Conservation (phyloP, 345 rosid genomes). For the thale cress (Arabidopsis thaliana) region TAIR10.1 NC_003071.7:16500001-16500500, state of each 20-base stretch:
- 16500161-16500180: neutral
- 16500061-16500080: neutral
- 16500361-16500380: no score
- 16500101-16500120: neutral
- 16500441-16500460: no score
- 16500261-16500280: slow-evolving; percentile 1
- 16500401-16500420: no score
- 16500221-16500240: neutral
- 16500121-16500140: neutral
- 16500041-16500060: neutral
- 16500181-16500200: neutral
- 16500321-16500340: no score
- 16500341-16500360: no score
- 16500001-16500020: neutral
- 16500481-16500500: no score
- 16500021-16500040: neutral
- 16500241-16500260: neutral
- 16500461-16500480: no score
- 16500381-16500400: no score
- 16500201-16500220: neutral
- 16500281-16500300: neutral
- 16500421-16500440: no score
- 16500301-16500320: no score
- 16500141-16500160: neutral
- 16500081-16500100: neutral